Base-by-base conservation (phyloP, 192 early-diverging fungal species). In the Dissophora globulifera region DNA sequence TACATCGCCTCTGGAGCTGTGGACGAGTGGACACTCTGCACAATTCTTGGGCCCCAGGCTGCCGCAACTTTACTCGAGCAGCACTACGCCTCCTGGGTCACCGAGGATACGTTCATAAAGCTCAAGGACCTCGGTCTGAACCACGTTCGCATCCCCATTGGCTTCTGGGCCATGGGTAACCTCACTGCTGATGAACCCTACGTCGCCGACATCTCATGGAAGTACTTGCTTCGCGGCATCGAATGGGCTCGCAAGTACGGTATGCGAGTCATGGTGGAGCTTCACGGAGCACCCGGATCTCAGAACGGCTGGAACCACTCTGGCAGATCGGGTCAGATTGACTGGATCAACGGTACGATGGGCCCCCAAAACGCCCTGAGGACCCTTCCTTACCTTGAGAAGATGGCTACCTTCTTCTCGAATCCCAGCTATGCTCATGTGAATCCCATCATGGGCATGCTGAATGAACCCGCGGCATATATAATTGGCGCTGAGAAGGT, bases 251-350 rank as follows among this genome's bases (percentile, higher is more conserved):
- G 80, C 16, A 86, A 87, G 49, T 87, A 88, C 54, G 81, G 85
- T 7, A 68, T 92, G 48, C 82, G 89, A 19, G 89, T 91, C 27
- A 84, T 89, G 63, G 67, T 92, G 1, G 90, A 92, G 38, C 55
- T 92, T n/a, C 90, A 92, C 51, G 86, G 83, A 0, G 86, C 86
- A 1, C 91, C 91, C 25, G 91, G 91, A 8, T 90, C 88, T 22
- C 91, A 92, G 56, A 92, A 92, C 61, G 89, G 89, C 1, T 90
- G 85, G 85, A 85, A 85, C 46, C 84, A 83, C 50, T 83, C 81
- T 12, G 84, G 84, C 23, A 67, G 70, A 13, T 13, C 56, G 0
- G 85, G 82, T 9, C 35, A 43, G 16, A 69, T 84, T 48, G 47
- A 72, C 23, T 86, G 76, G 79, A 20, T 85, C 31, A 78, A 69